Evolutionary conservation across 2,329 filamentous ascomycete species (phyloP), one percentile per base, ranked within the genome.

Genomic region (Stachybotrys chlorohalonatus): DNA sequence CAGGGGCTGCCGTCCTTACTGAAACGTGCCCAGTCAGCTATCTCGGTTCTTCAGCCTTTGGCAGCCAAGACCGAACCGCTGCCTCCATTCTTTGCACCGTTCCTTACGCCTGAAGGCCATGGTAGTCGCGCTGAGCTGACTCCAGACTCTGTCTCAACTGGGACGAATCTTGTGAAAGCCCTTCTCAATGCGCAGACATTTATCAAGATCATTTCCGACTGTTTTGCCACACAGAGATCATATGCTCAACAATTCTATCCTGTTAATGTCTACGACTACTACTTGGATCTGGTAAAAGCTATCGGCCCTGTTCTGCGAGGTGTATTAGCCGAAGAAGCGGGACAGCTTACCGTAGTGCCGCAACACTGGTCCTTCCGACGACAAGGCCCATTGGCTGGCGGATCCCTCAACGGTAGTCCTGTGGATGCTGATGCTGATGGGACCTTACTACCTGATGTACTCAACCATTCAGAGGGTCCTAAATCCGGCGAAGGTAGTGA

Each of bases 211-310:
- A 77, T 95, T 39, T 85, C 84, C 39, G 81, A 88, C 55, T 86
- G 87, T 56, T 96, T 89, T 66, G 85, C 82, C 64, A 83, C 83
- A 55, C 81, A 82, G 53, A 80, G 90, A 55, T 81, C 85, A 31
- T 78, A 82, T 52, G 75, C 74, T 9, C 80, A 83, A 32, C 80
- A 86, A 11, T 88, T 96, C 63, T 84, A 82, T 54, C 80, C 84
- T 31, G 81, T 95, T 61, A 95, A 95, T 64, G 80, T 95, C 24
- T 90, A 86, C 36, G 93, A 97, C 67, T 86, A 90, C 67, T 95
- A 95, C 66, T 76, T 83, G 49, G 72, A 77, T n/a, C 74, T 96
- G 45, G 80, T 95, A 30, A 81, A 83, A 58, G 84, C 84, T 31
- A 79, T 97, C 39, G 91, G 90, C 4, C 84, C 85, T 30, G 74